These are phyloP conservation scores for Rosa rugosa DNA, from an alignment of 306 rosid species.

Conservation along the genomic window DNA sequence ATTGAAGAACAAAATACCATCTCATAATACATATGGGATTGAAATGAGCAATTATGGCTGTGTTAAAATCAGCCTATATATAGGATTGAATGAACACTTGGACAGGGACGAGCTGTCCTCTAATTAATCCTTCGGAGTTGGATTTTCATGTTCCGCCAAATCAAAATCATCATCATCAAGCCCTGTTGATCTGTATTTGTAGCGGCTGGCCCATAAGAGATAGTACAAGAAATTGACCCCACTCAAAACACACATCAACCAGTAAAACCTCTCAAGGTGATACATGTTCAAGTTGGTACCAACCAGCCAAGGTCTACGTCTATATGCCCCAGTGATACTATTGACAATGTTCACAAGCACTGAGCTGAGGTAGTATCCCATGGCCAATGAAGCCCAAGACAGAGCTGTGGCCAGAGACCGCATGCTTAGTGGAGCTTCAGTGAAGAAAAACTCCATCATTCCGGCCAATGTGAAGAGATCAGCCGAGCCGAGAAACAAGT, in stretches of 20 bases:
- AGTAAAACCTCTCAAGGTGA: constrained; percentile 79
- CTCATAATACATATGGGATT: background rate
- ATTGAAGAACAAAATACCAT: background rate
- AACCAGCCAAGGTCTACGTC: constrained; percentile 56
- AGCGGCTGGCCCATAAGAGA: constrained; percentile 63
- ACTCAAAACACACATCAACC: constrained; percentile 71
- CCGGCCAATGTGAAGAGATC: constrained; percentile 83
- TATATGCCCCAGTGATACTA: constrained; percentile 36
- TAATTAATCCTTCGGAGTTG: background rate
- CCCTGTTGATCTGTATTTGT: constrained; percentile 43
- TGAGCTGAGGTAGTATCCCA: constrained; percentile 76
- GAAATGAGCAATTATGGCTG: background rate
- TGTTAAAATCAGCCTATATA: background rate
- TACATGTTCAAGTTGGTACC: constrained; percentile 62
- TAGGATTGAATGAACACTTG: background rate
- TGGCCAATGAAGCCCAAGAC: constrained; percentile 74
- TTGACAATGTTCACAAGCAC: constrained; percentile 59
- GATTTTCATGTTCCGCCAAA: constrained; percentile 8
- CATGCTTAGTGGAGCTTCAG: constrained; percentile 76
- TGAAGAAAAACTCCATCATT: constrained; percentile 82
- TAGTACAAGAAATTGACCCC: constrained; percentile 56
- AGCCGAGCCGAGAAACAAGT: constrained; percentile 71
- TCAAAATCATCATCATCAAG: constrained; percentile 4
- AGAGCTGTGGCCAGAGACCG: constrained; percentile 74
- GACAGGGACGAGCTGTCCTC: background rate